Evolutionary conservation across 176 grass and related monocot species (phyloP).

Genomic region (Olyra latifolia): DNA sequence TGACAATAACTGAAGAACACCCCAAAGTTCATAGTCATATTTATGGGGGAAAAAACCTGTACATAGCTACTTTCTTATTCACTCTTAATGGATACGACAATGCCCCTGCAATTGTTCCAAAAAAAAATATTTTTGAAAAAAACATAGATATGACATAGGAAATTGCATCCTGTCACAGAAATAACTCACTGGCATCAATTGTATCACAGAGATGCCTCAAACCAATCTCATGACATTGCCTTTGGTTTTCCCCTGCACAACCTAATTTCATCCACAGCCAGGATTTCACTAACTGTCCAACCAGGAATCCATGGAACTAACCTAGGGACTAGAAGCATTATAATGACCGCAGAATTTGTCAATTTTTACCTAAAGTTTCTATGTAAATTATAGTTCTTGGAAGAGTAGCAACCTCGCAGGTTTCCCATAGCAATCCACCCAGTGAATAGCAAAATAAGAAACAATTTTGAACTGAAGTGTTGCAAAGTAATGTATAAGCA

Average conservation of each 20-base stretch:
- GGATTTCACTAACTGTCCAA: neutral
- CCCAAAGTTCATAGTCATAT: neutral
- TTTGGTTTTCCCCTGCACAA: neutral
- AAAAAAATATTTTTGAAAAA: no score
- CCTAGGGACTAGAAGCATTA: neutral
- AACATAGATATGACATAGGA: neutral
- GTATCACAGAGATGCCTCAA: neutral
- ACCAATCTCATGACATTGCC: neutral
- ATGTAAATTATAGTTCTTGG: neutral
- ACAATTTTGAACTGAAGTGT: conserved; percentile 23
- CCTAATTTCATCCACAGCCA: neutral
- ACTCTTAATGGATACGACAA: no score
- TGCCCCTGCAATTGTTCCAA: no score
- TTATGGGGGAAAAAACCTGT: no score
- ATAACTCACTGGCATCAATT: neutral
- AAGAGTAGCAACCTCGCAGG: conserved; percentile 2
- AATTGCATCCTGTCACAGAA: neutral
- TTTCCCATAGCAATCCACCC: neutral
- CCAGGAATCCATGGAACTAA: neutral
- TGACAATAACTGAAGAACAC: neutral
- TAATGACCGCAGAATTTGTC: neutral
- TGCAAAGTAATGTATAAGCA: conserved; percentile 25
- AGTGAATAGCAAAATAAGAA: conserved; percentile 2
- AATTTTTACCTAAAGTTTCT: neutral
- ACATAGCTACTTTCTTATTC: no score